Percentiles rank a stretch among this genome's conserved stretches.
phyloP scores from a whole-genome alignment of 176 grass and related monocot species.

The Thinopyrum elongatum region DNA sequence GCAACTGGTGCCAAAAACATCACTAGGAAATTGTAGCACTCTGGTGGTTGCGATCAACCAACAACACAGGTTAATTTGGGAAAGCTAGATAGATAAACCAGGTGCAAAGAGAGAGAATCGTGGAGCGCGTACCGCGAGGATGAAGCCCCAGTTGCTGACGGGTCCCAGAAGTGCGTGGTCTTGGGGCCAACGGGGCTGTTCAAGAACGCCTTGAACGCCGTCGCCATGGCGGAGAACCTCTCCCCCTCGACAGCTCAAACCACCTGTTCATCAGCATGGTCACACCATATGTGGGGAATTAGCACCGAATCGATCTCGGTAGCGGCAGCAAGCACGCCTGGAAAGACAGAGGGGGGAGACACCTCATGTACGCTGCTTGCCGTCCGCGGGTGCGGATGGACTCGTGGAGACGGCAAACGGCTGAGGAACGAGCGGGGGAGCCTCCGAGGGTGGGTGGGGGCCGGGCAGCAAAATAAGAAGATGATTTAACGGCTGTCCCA shows the following conservation, averaged over 20 bases:
- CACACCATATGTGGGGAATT: not conserved
- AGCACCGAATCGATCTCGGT: not conserved
- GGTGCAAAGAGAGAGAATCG: not conserved
- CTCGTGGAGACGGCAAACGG: not conserved
- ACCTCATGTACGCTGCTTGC: not conserved
- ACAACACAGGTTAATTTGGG: not conserved
- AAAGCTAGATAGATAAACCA: not conserved
- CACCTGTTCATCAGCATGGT: not conserved
- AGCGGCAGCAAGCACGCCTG: not conserved
- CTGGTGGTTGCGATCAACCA: not conserved
- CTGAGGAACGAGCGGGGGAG: not conserved
- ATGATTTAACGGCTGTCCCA: not conserved
- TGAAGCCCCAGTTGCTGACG: slow-evolving; percentile 69
- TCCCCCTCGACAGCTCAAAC: not conserved
- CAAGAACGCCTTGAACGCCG: slow-evolving; percentile 46
- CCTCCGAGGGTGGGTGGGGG: not conserved
- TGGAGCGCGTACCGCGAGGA: slow-evolving; percentile 52
- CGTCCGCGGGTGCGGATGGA: not conserved
- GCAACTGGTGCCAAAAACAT: not conserved
- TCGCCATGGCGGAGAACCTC: slow-evolving; percentile 10
- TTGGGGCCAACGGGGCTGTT: slow-evolving; percentile 81
- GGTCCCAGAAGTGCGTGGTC: slow-evolving; percentile 85
- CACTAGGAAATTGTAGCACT: not conserved
- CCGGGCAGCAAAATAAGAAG: not conserved
- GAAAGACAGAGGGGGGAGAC: not conserved